Percentiles rank a stretch among this genome's conserved stretches.
phyloP scores from a whole-genome alignment of 768 basidiomycete species.

The Suillus brevipes region DNA sequence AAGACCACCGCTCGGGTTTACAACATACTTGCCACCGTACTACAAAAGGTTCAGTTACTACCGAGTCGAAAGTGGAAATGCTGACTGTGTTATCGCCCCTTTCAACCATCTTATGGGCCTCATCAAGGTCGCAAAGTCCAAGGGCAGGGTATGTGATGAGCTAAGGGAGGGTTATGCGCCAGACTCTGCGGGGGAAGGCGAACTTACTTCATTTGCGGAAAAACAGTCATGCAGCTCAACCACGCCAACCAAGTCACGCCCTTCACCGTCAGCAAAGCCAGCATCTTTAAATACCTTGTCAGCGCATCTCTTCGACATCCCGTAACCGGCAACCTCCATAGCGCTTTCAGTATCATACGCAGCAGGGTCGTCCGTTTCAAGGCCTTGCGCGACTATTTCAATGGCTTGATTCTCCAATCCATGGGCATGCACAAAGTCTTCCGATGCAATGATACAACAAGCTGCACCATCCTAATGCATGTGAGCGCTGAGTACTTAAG shows the following conservation, averaged over 20 bases:
- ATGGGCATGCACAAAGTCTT: conserved; percentile 72
- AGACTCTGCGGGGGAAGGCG: neutral
- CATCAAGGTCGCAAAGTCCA: conserved; percentile 63
- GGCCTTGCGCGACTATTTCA: conserved; percentile 68
- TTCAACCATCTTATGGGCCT: conserved; percentile 75
- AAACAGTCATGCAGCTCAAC: conserved; percentile 89
- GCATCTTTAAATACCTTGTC: conserved; percentile 71
- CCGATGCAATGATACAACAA: conserved; percentile 75
- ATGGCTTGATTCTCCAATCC: conserved; percentile 84
- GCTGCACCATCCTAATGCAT: conserved; percentile 65
- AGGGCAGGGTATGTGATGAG: conserved; percentile 82
- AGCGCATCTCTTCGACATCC: conserved; percentile 70
- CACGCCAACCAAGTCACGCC: conserved; percentile 75
- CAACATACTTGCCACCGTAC: conserved; percentile 84
- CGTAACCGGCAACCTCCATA: conserved; percentile 82
- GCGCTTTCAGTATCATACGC: conserved; percentile 69
- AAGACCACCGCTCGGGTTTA: conserved; percentile 84
- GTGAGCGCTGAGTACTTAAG: neutral
- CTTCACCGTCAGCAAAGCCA: conserved; percentile 62
- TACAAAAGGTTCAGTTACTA: conserved; percentile 24
- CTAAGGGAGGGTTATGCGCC: conserved; percentile 34
- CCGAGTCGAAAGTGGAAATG: neutral
- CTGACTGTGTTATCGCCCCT: conserved; percentile 76
- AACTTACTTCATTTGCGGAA: conserved; percentile 69
- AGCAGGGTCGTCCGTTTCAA: conserved; percentile 63